A percentile compares a stretch with the other conserved stretches of the same genome.
phyloP scores from a whole-genome alignment of 2,329 filamentous ascomycete genomes.

The Monosporascus ibericus region DNA sequence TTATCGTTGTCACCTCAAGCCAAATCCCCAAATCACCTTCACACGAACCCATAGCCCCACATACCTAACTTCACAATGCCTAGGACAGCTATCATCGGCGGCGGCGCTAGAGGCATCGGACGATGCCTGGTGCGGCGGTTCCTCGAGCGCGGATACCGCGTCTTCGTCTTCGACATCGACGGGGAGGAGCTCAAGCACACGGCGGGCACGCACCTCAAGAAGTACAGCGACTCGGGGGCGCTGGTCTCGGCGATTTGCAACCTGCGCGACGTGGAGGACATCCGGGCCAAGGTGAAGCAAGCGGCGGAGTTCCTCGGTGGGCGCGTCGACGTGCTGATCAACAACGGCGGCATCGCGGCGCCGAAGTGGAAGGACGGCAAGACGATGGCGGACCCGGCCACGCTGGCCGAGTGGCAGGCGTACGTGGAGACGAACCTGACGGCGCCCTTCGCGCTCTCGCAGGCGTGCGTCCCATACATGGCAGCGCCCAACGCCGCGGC shows the following conservation, averaged over 20 bases:
- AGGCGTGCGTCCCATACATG: slow-evolving; percentile 42
- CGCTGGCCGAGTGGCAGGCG: slow-evolving; percentile 38
- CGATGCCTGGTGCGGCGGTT: slow-evolving; percentile 37
- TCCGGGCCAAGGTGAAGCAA: slow-evolving; percentile 28
- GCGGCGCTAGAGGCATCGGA: slow-evolving; percentile 39
- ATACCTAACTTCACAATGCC: not conserved
- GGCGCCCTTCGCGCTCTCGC: slow-evolving; percentile 37
- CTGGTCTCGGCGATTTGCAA: slow-evolving; percentile 33
- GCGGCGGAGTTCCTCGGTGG: slow-evolving; percentile 30
- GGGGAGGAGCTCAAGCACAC: slow-evolving; percentile 32
- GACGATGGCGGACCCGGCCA: slow-evolving; percentile 37
- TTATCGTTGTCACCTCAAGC: too few relatives aligned
- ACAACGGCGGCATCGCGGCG: slow-evolving; percentile 30
- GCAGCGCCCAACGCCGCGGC: slow-evolving; percentile 3
- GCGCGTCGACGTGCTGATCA: slow-evolving; percentile 32
- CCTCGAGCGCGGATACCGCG: slow-evolving; percentile 32
- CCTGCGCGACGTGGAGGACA: slow-evolving; percentile 30
- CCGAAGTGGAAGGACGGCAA: slow-evolving; percentile 36
- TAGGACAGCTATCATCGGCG: slow-evolving; percentile 12
- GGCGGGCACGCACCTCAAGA: slow-evolving; percentile 22
- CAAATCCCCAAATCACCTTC: too few relatives aligned
- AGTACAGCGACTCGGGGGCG: slow-evolving; percentile 17
- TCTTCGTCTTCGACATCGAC: slow-evolving; percentile 39
- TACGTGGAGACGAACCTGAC: slow-evolving; percentile 41
- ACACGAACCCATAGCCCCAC: too few relatives aligned